These are phyloP conservation scores for Cochlearia excelsa DNA, from an alignment of 345 rosid species.

Conservation along the genomic window DNA sequence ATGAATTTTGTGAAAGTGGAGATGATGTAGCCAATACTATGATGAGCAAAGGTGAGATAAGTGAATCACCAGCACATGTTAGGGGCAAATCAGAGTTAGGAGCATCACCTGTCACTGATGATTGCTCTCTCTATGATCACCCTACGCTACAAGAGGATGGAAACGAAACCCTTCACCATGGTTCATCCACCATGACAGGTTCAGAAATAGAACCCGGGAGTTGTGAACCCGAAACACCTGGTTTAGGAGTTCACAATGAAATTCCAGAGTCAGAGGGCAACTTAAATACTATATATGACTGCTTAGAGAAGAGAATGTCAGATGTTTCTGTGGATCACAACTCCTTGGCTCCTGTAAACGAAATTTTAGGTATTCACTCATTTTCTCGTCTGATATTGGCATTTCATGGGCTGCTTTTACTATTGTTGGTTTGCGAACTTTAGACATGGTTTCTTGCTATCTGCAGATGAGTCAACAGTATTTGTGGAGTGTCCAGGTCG, in stretches of 20 bases:
- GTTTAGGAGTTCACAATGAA: constrained; percentile 41
- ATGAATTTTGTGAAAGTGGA: constrained; percentile 39
- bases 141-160: constrained; percentile 35
- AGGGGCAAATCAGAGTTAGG: constrained; percentile 41
- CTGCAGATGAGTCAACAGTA: constrained; percentile 68
- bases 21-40: constrained; percentile 35
- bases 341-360: constrained; percentile 44
- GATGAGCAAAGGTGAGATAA: constrained; percentile 25
- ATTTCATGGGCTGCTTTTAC: constrained; percentile 8
- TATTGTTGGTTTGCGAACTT: constrained; percentile 4
- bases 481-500: constrained; percentile 55
- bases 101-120: constrained; percentile 40
- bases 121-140: constrained; percentile 36
- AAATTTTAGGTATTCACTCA: constrained; percentile 45
- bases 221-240: constrained; percentile 33
- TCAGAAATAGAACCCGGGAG: constrained; percentile 65
- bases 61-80: constrained; percentile 30
- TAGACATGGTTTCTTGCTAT: constrained; percentile 18
- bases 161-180: constrained; percentile 39
- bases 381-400: constrained; percentile 6
- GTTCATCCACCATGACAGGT: constrained; percentile 48
- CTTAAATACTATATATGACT: constrained; percentile 42
- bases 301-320: constrained; percentile 41
- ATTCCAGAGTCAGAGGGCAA: constrained; percentile 41
- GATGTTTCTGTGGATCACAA: constrained; percentile 42